Evolutionary conservation across 1,284 basidiomycete species (phyloP).

Genomic region (Tylopilus sp.): DNA sequence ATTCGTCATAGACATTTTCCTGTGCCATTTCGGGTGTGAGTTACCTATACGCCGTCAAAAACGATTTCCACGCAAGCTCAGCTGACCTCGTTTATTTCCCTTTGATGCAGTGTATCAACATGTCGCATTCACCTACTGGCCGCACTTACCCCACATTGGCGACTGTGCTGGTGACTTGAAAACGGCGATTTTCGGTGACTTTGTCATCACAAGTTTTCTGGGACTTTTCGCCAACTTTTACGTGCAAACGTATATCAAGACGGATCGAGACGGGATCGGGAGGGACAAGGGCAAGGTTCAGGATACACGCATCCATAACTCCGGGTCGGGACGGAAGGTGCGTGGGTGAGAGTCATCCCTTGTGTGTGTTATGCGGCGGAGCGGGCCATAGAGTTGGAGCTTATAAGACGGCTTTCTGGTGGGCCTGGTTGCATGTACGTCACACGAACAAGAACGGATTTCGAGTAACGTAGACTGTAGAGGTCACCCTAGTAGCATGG

Average conservation of each 20-base stretch:
- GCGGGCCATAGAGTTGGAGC: neutral
- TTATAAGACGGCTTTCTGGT: neutral
- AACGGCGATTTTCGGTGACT: constrained; percentile 83
- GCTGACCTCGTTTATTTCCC: constrained; percentile 11
- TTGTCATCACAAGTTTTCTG: constrained; percentile 81
- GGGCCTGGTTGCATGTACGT: neutral
- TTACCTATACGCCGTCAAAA: constrained; percentile 23
- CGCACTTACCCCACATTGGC: constrained; percentile 60
- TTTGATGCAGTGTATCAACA: constrained; percentile 69
- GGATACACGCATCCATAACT: neutral
- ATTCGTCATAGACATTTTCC: constrained; percentile 83
- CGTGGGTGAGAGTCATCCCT: neutral
- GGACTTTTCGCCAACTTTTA: constrained; percentile 88
- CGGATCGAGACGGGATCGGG: neutral
- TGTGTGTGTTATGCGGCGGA: neutral
- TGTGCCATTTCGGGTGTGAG: constrained; percentile 89
- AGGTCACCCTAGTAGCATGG: neutral
- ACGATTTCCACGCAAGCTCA: neutral
- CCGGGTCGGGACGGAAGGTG: neutral
- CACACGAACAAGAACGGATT: neutral
- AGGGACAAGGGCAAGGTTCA: neutral
- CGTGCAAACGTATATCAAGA: constrained; percentile 71
- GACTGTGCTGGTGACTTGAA: constrained; percentile 84
- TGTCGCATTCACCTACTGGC: constrained; percentile 63
- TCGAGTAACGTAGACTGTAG: too few relatives aligned